Base-by-base conservation (phyloP, 768 basidiomycete species). In the Hygrophoropsis aurantiaca region DNA sequence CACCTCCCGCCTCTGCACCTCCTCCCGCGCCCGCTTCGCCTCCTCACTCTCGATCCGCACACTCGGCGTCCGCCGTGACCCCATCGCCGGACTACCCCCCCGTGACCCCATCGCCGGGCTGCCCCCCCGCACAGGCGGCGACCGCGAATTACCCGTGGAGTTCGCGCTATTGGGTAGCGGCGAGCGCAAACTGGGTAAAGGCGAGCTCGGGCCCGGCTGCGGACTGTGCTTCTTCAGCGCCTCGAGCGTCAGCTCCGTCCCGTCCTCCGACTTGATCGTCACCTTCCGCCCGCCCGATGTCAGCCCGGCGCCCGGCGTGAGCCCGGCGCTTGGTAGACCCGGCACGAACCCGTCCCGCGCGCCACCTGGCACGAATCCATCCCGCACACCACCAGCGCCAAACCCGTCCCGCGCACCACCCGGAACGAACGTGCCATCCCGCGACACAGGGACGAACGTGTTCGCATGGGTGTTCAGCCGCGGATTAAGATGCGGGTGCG, bases 41-140 rank as follows among this genome's bases (percentile, higher is more conserved):
- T 81, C 77, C 58, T 74, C 74, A 13, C 70, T 82, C 71, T 90
- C 87, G 51, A 90, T 78, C 50, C 87, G 77, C 24, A 90, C 70
- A 8, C 66, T 60, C 19, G 60, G 44, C 7, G 64, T 52, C 26
- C 66, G 66, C 23, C 61, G 64, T 40, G 40, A 58, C 15, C 54
- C 51, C 7, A 53, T 16, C 23, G 65, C 50, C 9, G 64, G 64
- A 3, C 65, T 67, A n/a, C 32, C 32, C 51, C 38, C 55, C 59
- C 15, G 52, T 16, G 15, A 54, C 56, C 48, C 48, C 57, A 42
- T 32, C n/a, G n/a, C n/a, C n/a, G n/a, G n/a, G n/a, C n/a, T n/a
- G n/a, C n/a, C n/a, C n/a, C n/a, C n/a, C n/a, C n/a, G n/a, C n/a
- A n/a, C n/a, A n/a, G n/a, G n/a, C n/a, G 72, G 63, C 26, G 71